A percentile compares a stretch with the other conserved stretches of the same genome.
phyloP scores from a whole-genome alignment of 495 filamentous ascomycete genomes.

The Penicillium macrosclerotiorum region DNA sequence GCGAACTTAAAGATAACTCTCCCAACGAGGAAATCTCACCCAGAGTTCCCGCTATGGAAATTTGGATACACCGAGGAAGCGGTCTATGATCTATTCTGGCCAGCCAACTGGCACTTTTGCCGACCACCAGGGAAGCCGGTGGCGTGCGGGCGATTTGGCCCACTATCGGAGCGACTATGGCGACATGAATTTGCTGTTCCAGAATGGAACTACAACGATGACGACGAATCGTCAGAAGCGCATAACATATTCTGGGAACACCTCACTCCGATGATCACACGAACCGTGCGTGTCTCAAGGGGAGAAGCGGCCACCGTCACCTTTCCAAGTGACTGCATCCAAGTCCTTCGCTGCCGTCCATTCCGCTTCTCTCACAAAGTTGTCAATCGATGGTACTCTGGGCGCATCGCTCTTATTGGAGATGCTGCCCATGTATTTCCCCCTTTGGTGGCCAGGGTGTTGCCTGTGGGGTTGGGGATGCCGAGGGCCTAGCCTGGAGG shows the following conservation, averaged over 20 bases:
- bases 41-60: constrained; percentile 42
- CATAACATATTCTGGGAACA: constrained; percentile 11
- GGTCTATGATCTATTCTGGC: constrained; percentile 46
- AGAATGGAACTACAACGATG: no score
- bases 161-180: constrained; percentile 32
- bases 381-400: constrained; percentile 42
- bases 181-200: constrained; percentile 36
- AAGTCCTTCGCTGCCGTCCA: constrained; percentile 42
- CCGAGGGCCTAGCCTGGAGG: constrained; percentile 37
- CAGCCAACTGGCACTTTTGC: constrained; percentile 37
- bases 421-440: constrained; percentile 51
- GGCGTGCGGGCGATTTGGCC: constrained; percentile 43
- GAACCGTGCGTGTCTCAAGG: neutral
- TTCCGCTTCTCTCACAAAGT: constrained; percentile 37
- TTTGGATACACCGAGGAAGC: constrained; percentile 36
- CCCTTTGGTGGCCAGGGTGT: constrained; percentile 51
- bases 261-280: constrained; percentile 1
- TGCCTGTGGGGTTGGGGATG: constrained; percentile 33
- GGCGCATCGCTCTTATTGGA: constrained; percentile 37
- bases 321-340: constrained; percentile 42
- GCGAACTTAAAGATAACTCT: constrained; percentile 38
- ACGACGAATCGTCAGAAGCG: constrained; percentile 9
- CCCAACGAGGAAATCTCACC: constrained; percentile 42
- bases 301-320: constrained; percentile 9
- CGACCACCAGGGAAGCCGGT: constrained; percentile 30